Evolutionary conservation across 371 early-diverging fungal genomes (phyloP).

Genomic region (Batkoa obscura): DNA sequence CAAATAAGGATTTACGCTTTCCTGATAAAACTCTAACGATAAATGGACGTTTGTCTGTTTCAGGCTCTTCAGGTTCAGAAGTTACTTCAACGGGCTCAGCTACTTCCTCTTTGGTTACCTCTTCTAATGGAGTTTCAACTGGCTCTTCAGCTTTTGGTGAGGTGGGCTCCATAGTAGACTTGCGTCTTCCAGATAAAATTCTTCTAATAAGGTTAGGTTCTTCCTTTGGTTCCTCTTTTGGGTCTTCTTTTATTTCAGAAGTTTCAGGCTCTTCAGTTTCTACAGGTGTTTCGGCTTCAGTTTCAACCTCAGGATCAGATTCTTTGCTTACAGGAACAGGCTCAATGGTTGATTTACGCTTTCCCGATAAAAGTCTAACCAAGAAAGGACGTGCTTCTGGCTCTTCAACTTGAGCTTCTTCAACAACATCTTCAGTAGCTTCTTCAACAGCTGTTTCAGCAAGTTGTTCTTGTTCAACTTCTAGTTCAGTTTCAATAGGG

Average conservation of each 20-base stretch:
- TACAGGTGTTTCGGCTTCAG: not conserved
- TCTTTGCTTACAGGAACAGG: not conserved
- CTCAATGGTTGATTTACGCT: not conserved
- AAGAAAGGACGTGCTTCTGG: slow-evolving; percentile 2
- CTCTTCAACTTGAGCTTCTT: not conserved
- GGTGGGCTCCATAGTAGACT: too few relatives aligned
- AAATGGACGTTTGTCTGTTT: slow-evolving; percentile 1
- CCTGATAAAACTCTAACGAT: not conserved
- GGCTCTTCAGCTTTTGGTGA: not conserved
- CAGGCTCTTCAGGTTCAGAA: not conserved
- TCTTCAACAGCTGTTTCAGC: slow-evolving; percentile 1
- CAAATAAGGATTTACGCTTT: not conserved
- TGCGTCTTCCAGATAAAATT: too few relatives aligned
- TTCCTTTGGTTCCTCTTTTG: too few relatives aligned
- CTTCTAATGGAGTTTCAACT: not conserved
- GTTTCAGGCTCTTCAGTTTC: too few relatives aligned
- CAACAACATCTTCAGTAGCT: slow-evolving; percentile 1
- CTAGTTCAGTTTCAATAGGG: not conserved
- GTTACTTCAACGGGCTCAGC: too few relatives aligned
- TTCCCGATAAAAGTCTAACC: not conserved
- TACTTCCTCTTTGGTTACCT: not conserved
- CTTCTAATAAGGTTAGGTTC: too few relatives aligned
- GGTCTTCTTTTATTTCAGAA: too few relatives aligned
- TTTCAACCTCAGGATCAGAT: too few relatives aligned
- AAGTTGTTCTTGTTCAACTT: slow-evolving; percentile 1